phyloP scores from a whole-genome alignment of 768 basidiomycete species.

The Tricholomella constricta region DNA sequence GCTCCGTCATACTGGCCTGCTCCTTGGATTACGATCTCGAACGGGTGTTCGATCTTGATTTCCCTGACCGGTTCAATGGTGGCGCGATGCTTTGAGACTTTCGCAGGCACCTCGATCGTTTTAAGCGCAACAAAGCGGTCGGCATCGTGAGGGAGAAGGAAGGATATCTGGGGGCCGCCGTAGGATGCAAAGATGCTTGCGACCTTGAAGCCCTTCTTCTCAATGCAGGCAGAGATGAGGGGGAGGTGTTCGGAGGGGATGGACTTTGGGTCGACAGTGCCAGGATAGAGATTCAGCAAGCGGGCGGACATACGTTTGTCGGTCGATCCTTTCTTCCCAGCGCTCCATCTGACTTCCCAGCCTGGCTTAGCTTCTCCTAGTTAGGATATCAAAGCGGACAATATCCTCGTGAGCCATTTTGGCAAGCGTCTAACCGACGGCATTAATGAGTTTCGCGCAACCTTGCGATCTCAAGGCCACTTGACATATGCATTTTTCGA shows the following conservation, averaged over 20 bases:
- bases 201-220: conserved; percentile 7
- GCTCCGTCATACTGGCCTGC: not conserved
- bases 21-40: conserved; percentile 4
- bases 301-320: conserved; percentile 2
- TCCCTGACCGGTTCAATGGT: conserved; percentile 9
- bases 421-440: not conserved
- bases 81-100: not conserved
- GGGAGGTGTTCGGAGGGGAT: conserved; percentile 3
- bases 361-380: not conserved
- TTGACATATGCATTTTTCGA: conserved; percentile 25
- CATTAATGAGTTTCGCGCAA: not conserved
- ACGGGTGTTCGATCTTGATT: not conserved
- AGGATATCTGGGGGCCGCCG: conserved; percentile 3
- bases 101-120: not conserved
- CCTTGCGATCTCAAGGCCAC: conserved; percentile 10
- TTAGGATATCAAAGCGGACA: conserved; percentile 14
- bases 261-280: not conserved
- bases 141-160: conserved; percentile 1
- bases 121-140: conserved; percentile 2
- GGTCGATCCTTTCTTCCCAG: not conserved
- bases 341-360: conserved; percentile 7
- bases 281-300: conserved; percentile 3
- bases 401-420: conserved; percentile 23
- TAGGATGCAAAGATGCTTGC: conserved; percentile 1
- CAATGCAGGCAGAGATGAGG: conserved; percentile 1